Conservation (phyloP, 2,329 filamentous ascomycete species). For the Talaromyces piceae region DNA sequence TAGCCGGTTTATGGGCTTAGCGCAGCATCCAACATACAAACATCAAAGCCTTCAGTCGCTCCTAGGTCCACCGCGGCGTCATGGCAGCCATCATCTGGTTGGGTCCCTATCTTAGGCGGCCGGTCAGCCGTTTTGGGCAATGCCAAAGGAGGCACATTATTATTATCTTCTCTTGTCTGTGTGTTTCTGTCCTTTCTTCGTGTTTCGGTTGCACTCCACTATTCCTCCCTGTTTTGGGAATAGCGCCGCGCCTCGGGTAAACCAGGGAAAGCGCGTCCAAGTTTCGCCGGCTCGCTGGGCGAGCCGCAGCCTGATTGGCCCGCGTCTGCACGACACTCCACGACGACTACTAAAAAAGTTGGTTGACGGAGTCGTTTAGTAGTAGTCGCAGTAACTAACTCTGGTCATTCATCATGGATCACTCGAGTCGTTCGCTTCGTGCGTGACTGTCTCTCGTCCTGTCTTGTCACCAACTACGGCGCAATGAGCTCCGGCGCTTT, state of each 20-base stretch:
- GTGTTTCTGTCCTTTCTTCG: not conserved
- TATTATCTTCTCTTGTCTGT: too few species aligned
- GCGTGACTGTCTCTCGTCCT: not conserved
- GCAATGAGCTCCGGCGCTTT: conserved; percentile 12
- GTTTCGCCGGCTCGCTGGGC: not conserved
- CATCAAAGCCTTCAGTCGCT: too few species aligned
- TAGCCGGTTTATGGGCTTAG: too few species aligned
- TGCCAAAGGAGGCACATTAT: not conserved
- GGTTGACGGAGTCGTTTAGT: too few species aligned
- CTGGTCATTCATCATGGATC: not conserved
- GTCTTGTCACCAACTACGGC: not conserved
- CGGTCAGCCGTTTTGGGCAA: conserved; percentile 11
- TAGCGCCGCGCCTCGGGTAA: conserved; percentile 4
- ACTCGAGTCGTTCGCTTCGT: too few species aligned
- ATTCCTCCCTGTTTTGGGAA: not conserved
- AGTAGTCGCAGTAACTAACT: not conserved
- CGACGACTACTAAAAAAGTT: not conserved
- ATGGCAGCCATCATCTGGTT: conserved; percentile 1
- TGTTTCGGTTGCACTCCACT: not conserved
- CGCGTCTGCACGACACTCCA: not conserved
- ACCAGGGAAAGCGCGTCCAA: not conserved
- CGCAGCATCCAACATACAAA: too few species aligned
- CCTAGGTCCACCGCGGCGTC: not conserved
- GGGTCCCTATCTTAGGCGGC: not conserved
- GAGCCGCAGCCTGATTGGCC: conserved; percentile 2